A percentile compares a stretch with the other conserved stretches of the same genome.
phyloP scores from a whole-genome alignment of 2,329 filamentous ascomycete species.

The Botryosphaeria agaves region DNA sequence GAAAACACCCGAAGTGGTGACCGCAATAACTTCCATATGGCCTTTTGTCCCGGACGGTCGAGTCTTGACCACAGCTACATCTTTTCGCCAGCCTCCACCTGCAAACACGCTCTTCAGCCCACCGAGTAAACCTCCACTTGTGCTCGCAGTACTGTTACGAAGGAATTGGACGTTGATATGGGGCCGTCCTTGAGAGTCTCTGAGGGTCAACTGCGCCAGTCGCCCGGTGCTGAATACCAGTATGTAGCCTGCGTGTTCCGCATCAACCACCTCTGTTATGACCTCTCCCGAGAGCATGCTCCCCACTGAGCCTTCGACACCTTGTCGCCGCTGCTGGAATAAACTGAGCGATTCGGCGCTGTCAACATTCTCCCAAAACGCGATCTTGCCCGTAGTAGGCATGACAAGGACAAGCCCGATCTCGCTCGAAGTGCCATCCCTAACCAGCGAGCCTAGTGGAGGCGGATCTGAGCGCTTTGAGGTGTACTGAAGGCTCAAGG shows the following conservation, averaged over 20 bases:
- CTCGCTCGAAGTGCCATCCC: constrained; percentile 59
- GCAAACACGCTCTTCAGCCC: constrained; percentile 64
- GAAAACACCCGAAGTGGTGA: constrained; percentile 59
- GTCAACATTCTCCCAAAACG: constrained; percentile 92
- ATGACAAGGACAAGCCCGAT: constrained; percentile 78
- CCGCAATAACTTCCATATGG: constrained; percentile 69
- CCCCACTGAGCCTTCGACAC: constrained; percentile 56
- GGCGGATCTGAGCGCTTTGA: constrained; percentile 52
- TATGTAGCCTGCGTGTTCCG: constrained; percentile 76
- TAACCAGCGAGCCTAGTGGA: constrained; percentile 69
- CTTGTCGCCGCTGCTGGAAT: constrained; percentile 64
- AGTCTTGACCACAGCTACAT: constrained; percentile 64
- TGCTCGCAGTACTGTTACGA: constrained; percentile 38
- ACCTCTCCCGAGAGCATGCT: constrained; percentile 64
- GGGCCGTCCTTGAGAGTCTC: constrained; percentile 75
- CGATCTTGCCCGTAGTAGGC: constrained; percentile 66
- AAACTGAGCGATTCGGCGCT: constrained; percentile 71
- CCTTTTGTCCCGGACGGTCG: constrained; percentile 56
- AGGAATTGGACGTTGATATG: constrained; percentile 64
- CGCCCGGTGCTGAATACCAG: constrained; percentile 73
- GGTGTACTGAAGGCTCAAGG: constrained; percentile 60
- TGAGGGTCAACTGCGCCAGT: constrained; percentile 68
- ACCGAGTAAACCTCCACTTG: constrained; percentile 54
- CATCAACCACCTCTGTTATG: constrained; percentile 60
- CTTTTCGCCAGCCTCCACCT: constrained; percentile 51